A percentile compares a stretch with the other conserved stretches of the same genome.
Evolutionary conservation across 192 early-diverging fungal species (phyloP).

Genomic region (Rhizophagus clarus): DNA sequence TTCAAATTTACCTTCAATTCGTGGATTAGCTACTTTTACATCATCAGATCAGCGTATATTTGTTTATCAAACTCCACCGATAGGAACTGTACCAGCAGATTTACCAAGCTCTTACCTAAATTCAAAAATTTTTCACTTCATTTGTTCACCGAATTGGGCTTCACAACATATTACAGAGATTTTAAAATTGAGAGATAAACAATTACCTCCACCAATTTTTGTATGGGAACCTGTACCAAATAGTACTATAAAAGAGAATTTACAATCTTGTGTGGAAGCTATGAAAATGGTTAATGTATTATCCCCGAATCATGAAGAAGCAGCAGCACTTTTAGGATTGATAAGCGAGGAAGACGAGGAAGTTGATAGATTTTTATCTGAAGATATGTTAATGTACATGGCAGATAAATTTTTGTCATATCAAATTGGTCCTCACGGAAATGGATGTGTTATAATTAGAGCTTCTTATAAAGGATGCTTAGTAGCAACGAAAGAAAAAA

Average conservation of each 20-base stretch:
- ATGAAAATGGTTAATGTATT: conserved; percentile 38
- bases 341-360: conserved; percentile 16
- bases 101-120: conserved; percentile 40
- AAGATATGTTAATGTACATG: conserved; percentile 24
- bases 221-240: conserved; percentile 52
- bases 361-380: conserved; percentile 4
- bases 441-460: conserved; percentile 42
- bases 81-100: conserved; percentile 37
- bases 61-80: conserved; percentile 41
- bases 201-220: conserved; percentile 31
- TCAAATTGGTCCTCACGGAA: conserved; percentile 22
- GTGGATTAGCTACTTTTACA: conserved; percentile 44
- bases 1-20: conserved; percentile 35
- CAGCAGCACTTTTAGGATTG: conserved; percentile 38
- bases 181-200: conserved; percentile 29
- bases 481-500: conserved; percentile 9
- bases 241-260: conserved; percentile 35
- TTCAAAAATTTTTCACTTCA: conserved; percentile 40
- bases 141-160: conserved; percentile 39
- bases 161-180: conserved; percentile 24
- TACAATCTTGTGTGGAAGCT: conserved; percentile 16
- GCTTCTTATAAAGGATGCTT: conserved; percentile 39
- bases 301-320: conserved; percentile 52
- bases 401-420: conserved; percentile 31
- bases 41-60: conserved; percentile 41